Percentiles rank a stretch among this genome's conserved stretches.
Conservation (phyloP, 2,329 filamentous ascomycete genomes). For the Colletotrichum sp. region DNA sequence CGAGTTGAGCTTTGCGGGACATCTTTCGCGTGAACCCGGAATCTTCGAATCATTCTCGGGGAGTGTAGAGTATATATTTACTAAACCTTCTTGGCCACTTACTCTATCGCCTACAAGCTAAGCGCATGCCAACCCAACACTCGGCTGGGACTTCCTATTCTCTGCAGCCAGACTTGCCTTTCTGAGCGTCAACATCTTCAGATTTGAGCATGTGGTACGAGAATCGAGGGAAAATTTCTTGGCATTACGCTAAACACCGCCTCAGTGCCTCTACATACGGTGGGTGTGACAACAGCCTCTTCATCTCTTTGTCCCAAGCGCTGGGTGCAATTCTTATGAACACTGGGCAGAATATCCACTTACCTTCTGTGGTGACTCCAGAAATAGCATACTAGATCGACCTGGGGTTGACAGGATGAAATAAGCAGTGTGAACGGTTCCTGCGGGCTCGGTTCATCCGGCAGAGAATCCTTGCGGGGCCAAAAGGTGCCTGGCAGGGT, state of each 20-base stretch:
- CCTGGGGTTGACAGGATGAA: background rate
- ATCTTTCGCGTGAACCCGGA: background rate
- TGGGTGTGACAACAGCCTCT: background rate
- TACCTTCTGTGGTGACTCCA: background rate
- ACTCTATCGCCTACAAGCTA: background rate
- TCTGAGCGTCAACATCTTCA: background rate
- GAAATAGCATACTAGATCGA: background rate
- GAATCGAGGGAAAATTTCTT: background rate
- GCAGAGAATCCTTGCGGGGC: background rate
- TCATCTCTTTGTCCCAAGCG: fast-evolving
- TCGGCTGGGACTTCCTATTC: background rate
- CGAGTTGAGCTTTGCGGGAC: background rate
- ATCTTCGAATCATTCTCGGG: background rate
- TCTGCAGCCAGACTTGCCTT: background rate
- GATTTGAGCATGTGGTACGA: background rate
- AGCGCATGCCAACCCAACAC: background rate
- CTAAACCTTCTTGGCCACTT: background rate
- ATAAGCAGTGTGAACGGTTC: background rate
- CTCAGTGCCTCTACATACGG: background rate
- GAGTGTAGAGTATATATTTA: background rate
- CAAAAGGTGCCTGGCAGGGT: background rate
- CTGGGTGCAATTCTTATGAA: background rate
- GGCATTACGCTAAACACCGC: background rate
- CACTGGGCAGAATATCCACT: background rate
- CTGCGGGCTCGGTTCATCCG: background rate